Conservation (phyloP, 768 basidiomycete species). For the Suillus spraguei region DNA sequence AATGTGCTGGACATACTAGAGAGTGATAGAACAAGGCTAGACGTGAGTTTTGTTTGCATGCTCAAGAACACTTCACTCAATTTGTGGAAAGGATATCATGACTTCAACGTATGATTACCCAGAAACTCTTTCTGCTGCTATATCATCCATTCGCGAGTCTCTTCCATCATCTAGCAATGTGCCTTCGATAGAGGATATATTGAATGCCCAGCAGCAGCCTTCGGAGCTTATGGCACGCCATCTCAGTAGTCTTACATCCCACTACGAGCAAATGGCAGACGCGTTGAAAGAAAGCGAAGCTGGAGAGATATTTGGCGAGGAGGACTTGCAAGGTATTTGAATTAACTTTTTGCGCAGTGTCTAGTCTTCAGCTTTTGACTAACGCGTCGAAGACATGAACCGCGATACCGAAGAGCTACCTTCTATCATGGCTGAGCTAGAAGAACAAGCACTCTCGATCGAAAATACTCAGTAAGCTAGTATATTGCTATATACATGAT, state of each 20-base stretch:
- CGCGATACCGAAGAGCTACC: constrained; percentile 81
- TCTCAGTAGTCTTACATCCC: constrained; percentile 69
- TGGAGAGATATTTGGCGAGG: constrained; percentile 67
- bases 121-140: constrained; percentile 58
- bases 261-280: constrained; percentile 77
- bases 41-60: constrained; percentile 47
- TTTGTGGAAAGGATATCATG: constrained; percentile 52
- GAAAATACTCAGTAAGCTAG: constrained; percentile 52
- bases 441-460: constrained; percentile 56
- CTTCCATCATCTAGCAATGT: constrained; percentile 43
- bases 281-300: constrained; percentile 68
- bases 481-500: constrained; percentile 10
- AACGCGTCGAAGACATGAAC: constrained; percentile 62
- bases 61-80: neutral
- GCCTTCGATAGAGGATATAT: constrained; percentile 47
- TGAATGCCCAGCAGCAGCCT: constrained; percentile 51
- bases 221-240: constrained; percentile 71
- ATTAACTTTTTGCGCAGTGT: neutral
- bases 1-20: constrained; percentile 76
- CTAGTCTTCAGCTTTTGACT: constrained; percentile 1
- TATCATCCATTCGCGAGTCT: constrained; percentile 54
- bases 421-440: constrained; percentile 71
- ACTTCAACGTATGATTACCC: constrained; percentile 69
- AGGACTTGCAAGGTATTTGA: constrained; percentile 63
- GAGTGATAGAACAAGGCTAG: constrained; percentile 63